Percentiles rank a stretch among this genome's conserved stretches.
Conservation (phyloP, 2,329 filamentous ascomycete species). For the Penicillium occitanis region DNA sequence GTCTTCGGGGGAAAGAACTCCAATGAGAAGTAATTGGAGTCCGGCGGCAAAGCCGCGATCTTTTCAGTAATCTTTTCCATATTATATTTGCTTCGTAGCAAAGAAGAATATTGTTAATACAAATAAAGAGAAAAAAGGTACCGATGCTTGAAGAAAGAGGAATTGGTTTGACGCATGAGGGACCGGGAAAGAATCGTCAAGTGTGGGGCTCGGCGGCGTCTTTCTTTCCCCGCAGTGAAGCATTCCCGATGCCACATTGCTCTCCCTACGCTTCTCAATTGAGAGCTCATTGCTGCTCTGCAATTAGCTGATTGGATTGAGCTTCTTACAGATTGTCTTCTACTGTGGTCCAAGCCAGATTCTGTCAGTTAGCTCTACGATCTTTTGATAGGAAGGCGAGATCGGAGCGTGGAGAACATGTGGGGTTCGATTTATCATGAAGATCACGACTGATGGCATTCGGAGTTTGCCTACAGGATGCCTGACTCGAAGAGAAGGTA, state of each 20-base stretch:
- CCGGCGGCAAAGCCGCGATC: constrained; percentile 81
- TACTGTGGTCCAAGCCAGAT: background rate
- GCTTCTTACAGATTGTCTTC: background rate
- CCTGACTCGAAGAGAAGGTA: background rate
- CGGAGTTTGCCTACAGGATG: background rate
- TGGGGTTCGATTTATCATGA: background rate
- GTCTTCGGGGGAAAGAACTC: constrained; percentile 99
- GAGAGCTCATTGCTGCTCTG: background rate
- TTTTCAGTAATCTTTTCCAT: constrained; percentile 95
- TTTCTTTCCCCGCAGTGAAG: constrained; percentile 11
- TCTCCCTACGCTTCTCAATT: background rate
- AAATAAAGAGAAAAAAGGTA: background rate
- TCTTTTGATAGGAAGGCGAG: background rate
- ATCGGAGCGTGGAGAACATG: constrained; percentile 11
- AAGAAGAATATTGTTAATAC: background rate
- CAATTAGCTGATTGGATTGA: background rate
- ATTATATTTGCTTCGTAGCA: constrained; percentile 5
- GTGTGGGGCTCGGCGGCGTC: background rate
- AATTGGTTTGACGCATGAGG: background rate
- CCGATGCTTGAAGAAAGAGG: background rate
- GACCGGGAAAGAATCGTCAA: constrained; percentile 11
- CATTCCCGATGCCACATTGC: background rate
- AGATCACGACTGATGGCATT: background rate
- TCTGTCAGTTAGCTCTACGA: background rate
- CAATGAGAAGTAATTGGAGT: constrained; percentile 86